A percentile compares a stretch with the other conserved stretches of the same genome.
Conservation (phyloP, 805 yeast genomes). For the Metschnikowia santaceciliae region DNA sequence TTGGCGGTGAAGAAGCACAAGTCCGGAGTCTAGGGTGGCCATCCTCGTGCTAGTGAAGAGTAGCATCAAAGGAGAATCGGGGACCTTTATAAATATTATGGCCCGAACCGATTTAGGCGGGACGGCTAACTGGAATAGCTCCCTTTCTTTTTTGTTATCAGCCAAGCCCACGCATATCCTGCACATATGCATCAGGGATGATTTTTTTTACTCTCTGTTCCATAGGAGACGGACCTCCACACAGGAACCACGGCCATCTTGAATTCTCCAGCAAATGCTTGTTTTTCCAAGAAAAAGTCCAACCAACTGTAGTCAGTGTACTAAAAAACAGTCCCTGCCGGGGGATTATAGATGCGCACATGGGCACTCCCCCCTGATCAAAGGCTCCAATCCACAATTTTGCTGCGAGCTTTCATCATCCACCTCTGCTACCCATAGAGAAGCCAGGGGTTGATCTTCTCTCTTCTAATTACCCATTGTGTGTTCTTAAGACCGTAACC, state of each 20-base stretch:
- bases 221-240: too few relatives aligned
- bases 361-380: not conserved
- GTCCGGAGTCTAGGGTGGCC: not conserved
- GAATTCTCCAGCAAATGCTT: too few relatives aligned
- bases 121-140: not conserved
- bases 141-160: slow-evolving; percentile 1
- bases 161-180: slow-evolving; percentile 1
- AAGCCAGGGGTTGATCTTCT: not conserved
- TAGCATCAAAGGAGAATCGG: not conserved
- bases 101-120: not conserved
- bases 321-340: too few relatives aligned
- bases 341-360: not conserved
- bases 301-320: too few relatives aligned
- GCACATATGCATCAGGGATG: not conserved
- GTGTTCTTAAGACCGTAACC: not conserved
- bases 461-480: not conserved
- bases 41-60: not conserved
- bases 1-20: not conserved
- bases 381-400: not conserved
- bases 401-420: not conserved
- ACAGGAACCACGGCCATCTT: too few relatives aligned
- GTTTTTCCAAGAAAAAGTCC: too few relatives aligned
- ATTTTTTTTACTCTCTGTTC: not conserved
- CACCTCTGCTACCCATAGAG: too few relatives aligned
- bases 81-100: not conserved